Evolutionary conservation across 2,329 filamentous ascomycete genomes (phyloP).

Genomic region (Cordyceps farinosa): DNA sequence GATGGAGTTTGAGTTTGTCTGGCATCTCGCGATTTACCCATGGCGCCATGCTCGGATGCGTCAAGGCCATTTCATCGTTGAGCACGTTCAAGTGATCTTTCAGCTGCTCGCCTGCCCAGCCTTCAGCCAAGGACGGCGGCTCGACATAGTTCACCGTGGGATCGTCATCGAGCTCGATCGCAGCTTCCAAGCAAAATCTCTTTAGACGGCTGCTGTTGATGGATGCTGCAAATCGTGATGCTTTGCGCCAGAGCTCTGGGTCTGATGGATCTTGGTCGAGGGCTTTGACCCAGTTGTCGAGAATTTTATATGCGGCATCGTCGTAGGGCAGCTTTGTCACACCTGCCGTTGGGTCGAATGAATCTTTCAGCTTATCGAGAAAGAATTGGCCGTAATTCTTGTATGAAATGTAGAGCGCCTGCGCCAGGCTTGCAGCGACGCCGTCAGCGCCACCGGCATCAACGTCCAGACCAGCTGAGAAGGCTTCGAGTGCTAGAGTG

Average conservation of each 20-base stretch:
- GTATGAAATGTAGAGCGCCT: conserved; percentile 88
- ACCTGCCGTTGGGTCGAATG: conserved; percentile 38
- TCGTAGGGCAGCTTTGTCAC: conserved; percentile 41
- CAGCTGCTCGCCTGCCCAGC: conserved; percentile 59
- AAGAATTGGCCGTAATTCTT: conserved; percentile 94
- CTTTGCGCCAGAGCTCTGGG: conserved; percentile 61
- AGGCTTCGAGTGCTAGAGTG: conserved; percentile 40
- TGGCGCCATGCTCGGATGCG: conserved; percentile 58
- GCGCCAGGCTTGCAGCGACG: conserved; percentile 75
- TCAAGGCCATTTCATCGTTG: conserved; percentile 52
- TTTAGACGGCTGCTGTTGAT: conserved; percentile 55
- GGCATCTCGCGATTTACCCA: conserved; percentile 53
- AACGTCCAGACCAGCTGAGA: conserved; percentile 50
- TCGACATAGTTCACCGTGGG: conserved; percentile 59
- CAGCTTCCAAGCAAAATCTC: conserved; percentile 62
- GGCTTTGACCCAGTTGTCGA: conserved; percentile 56
- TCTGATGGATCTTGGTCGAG: conserved; percentile 64
- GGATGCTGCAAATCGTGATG: conserved; percentile 55
- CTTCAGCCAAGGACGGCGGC: conserved; percentile 60
- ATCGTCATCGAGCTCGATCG: conserved; percentile 65
- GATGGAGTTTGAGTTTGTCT: conserved; percentile 46
- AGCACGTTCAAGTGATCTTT: conserved; percentile 53
- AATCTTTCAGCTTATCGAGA: conserved; percentile 57
- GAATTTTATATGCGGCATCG: conserved; percentile 41
- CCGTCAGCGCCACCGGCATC: conserved; percentile 65